Evolutionary conservation across 192 early-diverging fungal genomes (phyloP), one percentile per base, ranked within the genome.

Genomic region (Dissophora globulifera): DNA sequence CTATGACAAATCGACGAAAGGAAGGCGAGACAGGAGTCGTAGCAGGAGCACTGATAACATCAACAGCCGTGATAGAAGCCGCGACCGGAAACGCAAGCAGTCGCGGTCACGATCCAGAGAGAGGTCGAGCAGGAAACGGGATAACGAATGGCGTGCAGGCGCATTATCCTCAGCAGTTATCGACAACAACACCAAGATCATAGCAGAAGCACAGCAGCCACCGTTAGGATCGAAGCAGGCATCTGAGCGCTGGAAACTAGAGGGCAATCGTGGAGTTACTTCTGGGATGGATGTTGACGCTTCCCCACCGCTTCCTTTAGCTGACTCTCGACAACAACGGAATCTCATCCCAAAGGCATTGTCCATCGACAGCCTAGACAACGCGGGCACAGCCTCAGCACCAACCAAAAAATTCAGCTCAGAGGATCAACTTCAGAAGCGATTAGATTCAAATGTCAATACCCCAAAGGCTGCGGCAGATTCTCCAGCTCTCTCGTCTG

Each of bases 351-450:
- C 62, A 52, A 50, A 16, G 23, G n/a, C 32, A 38, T 3, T 35
- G 10, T 47, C 41, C 2, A 3, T 8, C n/a, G 20, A 29, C n/a
- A 17, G 20, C 8, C 20, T 50, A 12, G 49, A 50, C 6, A 50
- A 42, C n/a, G 17, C 31, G 1, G 25, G 31, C 41, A 2, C 33
- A 2, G 23, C 48, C 2, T 2, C 45, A 17, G 25, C 6, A 15
- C n/a, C 58, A 6, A 45, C 38, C 23, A 62, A 62, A 15, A 62
- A 62, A 16, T 50, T 62, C 29, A 1, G n/a, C n/a, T 50, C 33
- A 30, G 49, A 62, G 22, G 60, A 62, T 13, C 49, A 62, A 13
- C 41, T 38, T 16, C 50, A 16, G 31, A 43, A 32, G 41, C 50
- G 51, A 3, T 23, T 46, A 20, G 51, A 40, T 9, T 26, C 51